These are phyloP conservation scores for Nepenthes alata DNA, from an alignment of 179 eudicot species.

Conservation along the genomic window DNA sequence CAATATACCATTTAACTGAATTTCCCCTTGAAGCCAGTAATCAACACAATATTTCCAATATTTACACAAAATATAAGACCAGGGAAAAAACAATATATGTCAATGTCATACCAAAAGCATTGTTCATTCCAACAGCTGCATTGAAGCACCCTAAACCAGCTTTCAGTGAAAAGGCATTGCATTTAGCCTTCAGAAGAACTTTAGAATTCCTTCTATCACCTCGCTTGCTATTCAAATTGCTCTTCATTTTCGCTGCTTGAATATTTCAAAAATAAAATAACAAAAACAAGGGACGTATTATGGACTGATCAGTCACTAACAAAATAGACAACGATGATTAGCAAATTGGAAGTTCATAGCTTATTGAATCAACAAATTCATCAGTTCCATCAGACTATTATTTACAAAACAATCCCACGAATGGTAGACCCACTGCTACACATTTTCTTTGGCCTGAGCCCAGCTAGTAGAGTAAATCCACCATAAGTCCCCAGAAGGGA, in stretches of 20 bases:
- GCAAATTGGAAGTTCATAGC: no score
- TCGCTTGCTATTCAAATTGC: constrained; percentile 46
- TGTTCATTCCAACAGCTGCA: constrained; percentile 57
- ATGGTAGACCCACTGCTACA: no score
- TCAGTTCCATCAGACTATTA: no score
- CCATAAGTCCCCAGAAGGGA: no score
- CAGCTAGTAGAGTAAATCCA: no score
- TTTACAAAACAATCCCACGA: no score
- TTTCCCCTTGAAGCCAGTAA: no score
- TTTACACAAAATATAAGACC: not conserved
- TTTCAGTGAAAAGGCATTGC: constrained; percentile 58
- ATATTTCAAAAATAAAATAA: constrained; percentile 29
- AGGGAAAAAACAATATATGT: not conserved
- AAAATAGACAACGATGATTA: no score
- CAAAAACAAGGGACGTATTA: not conserved
- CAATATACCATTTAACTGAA: no score
- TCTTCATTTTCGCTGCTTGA: constrained; percentile 45
- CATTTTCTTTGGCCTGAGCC: no score
- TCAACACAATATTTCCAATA: no score
- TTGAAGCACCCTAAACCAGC: constrained; percentile 53
- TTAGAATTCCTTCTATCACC: constrained; percentile 71
- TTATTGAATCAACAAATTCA: no score
- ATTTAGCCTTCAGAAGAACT: constrained; percentile 48
- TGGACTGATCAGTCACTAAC: not conserved
- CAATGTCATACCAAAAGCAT: constrained; percentile 48